Evolutionary conservation across 495 filamentous ascomycete genomes (phyloP), one percentile per base, ranked within the genome.

Genomic region (Trichoderma virens): DNA sequence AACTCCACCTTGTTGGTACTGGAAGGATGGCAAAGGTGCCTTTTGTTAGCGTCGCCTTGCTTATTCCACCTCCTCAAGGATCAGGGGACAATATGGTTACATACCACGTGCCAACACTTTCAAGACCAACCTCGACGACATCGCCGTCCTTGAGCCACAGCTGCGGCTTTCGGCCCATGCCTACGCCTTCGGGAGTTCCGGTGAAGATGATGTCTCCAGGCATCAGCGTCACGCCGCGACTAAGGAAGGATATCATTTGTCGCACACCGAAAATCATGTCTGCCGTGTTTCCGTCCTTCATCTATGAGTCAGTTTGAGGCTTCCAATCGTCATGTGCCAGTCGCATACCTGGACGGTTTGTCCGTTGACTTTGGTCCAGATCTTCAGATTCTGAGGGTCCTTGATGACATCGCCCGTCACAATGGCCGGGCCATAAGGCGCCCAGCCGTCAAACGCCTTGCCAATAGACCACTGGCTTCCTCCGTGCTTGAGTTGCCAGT

Each of bases 391-490:
- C 72, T 91, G 88, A 0, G 90, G 90, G 70, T 93, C 85, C 38
- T 77, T 71, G 67, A 94, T 88, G 65, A 92, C 47, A n/a, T 73
- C 74, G 61, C 78, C 75, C 39, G 82, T 85, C 25, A 92, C 89
- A 67, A 94, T 91, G 0, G 88, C 90, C 16, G 91, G 91, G 2
- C 91, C 91, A 68, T 84, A 89, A 0, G 91, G 91, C n/a, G 90
- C 91, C 90, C 90, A 94, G 54, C 89, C 88, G 75, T 96, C 91
- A 69, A 92, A 94, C 3, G 90, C 88, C 73, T 96, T 96, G 0
- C 91, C 91, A 4, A 93, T 67, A 0, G 79, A 79, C 91, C 91
- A 95, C 74, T 94, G 91, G 0, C 90, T 86, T 16, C 90, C 88
- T 23, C 90, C 91, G 38, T 83, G 83, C 70, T 87, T 84, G 63